Base-by-base conservation (phyloP, 495 filamentous ascomycete species). In the Cryomyces minteri region DNA sequence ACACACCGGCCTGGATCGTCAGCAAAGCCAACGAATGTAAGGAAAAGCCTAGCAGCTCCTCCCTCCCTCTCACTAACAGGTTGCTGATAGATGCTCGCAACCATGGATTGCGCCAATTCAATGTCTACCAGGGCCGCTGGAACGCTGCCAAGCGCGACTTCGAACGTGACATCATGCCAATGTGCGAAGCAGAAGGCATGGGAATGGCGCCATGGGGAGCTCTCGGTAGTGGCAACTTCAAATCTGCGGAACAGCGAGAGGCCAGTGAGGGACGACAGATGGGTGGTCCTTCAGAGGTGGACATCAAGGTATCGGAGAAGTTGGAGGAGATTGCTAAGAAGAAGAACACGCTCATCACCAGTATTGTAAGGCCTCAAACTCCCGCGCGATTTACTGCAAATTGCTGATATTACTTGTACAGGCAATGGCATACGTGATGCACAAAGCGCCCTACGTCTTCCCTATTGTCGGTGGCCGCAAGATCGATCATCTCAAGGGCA, bases 381-480 rank as follows among this genome's bases (percentile, higher is more conserved):
- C 18, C 18, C 18, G 18, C 18, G 18, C 18, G 18, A 1, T 41
- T 4, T 9, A 41, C 4, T 41, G n/a, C 9, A 41, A 9, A 29
- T 12, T 29, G 4, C 40, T 41, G 28, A 41, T 4, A 41, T 18
- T n/a, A 29, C 12, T 14, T 29, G 1, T 9, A 29, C 4, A 41
- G 40, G 40, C 40, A 8, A 58, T 85, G 43, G 81, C 82, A 4
- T 87, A 87, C 58, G 76, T 87, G 5, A 69, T 77, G 58, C 67
- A 72, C 57, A 86, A 86, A 59, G 65, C 77, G 9, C 76, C 80
- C 0, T 79, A 85, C 50, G 79, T 84, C 28, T 87, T 84, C 58
- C 82, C 82, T 6, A 76, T 88, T 44, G 67, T 84, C 25, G 82
- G 82, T 10, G 74, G 74, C 4, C 58, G 76, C 7, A 82, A 75